Evolutionary conservation across 2,329 filamentous ascomycete species (phyloP).

Genomic region (Chaetomium globosum): DNA sequence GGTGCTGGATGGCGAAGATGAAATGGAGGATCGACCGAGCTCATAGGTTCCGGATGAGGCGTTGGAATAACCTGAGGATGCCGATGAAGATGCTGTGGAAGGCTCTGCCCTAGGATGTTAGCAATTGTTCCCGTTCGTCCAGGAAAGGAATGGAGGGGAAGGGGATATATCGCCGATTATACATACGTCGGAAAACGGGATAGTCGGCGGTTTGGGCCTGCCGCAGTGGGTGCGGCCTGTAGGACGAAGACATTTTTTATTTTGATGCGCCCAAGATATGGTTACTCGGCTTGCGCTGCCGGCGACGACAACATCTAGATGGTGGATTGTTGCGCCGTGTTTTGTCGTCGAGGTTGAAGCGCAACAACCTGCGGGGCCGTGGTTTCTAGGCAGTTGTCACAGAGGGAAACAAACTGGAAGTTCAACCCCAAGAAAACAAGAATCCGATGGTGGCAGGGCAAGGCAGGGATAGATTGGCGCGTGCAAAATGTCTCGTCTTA

Average conservation of each 20-base stretch:
- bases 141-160: neutral
- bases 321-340: slow-evolving; percentile 13
- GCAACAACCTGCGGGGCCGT: slow-evolving; percentile 18
- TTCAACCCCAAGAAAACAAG: slow-evolving; percentile 1
- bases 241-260: slow-evolving; percentile 50
- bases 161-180: neutral
- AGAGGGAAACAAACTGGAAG: slow-evolving; percentile 4
- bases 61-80: slow-evolving; percentile 68
- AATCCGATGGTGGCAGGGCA: slow-evolving; percentile 4
- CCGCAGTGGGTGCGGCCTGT: slow-evolving; percentile 60
- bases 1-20: slow-evolving; percentile 69
- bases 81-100: slow-evolving; percentile 71
- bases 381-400: slow-evolving; percentile 17
- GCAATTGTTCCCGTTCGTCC: neutral
- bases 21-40: slow-evolving; percentile 61
- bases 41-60: slow-evolving; percentile 54
- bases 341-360: slow-evolving; percentile 16
- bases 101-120: slow-evolving; percentile 46
- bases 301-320: slow-evolving; percentile 38
- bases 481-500: neutral
- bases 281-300: slow-evolving; percentile 33
- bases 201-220: slow-evolving; percentile 58
- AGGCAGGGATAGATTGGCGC: slow-evolving; percentile 4
- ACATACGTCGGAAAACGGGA: slow-evolving; percentile 52
- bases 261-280: slow-evolving; percentile 34